Evolutionary conservation across 305 asterid species (phyloP), one percentile per base, ranked within the genome.

Genomic region (Fraxinus baroniana): DNA sequence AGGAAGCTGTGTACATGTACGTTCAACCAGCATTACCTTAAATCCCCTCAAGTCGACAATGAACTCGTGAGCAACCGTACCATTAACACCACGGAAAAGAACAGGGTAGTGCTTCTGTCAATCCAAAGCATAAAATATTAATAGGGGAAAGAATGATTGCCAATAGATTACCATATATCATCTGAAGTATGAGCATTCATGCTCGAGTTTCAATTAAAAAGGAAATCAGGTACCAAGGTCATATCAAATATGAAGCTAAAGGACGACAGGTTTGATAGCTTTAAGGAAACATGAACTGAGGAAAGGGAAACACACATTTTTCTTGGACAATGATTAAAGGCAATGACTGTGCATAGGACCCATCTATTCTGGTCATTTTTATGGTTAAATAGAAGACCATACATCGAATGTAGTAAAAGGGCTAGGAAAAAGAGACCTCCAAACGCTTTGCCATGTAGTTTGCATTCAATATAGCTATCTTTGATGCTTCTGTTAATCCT

Each of bases 401-500:
- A 74, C 68, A 82, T 46, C 24, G 7, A 76, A 68, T 12, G 4
- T n/a, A 76, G 80, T 36, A 71, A 39, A 60, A 7, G 73, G 83
- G 52, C 1, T 4, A 64, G 33, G 17, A 64, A 74, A 76, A 41
- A 82, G 39, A 72, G 82, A 95, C 99, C 99, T 95, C 97, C 85
- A 95, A 85, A 80, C 99, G 97, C 87, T 93, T 95, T 26, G 97
- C 97, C 99, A 95, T 95, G 90, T 95, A 94, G 88, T 95, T 95
- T 32, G 99, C 99, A 52, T 92, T 95, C 91, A 95, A 87, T 87
- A 95, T 95, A 78, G 99, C 99, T 62, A 92, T 93, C 92, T 92
- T 95, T 55, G 99, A 95, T 77, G 99, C 99, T 15, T 95, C 97
- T n/a, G 97, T 94, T 83, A 95, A 92, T 41, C 99, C 99, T 87